Evolutionary conservation across 768 basidiomycete genomes (phyloP), one percentile per base, ranked within the genome.

Genomic region (Ephemerocybe angulata): DNA sequence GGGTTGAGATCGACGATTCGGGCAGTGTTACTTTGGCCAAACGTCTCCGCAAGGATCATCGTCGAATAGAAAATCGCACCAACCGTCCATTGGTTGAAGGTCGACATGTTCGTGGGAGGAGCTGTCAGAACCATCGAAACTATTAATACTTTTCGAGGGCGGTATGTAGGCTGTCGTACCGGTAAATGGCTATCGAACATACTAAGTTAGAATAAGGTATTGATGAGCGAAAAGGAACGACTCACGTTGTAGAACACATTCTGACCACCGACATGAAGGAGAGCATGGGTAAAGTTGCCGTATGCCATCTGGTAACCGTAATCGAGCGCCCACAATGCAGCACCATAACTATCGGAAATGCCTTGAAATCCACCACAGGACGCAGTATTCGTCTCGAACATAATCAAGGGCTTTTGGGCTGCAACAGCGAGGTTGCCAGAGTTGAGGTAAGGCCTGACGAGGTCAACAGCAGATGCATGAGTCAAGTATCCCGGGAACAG

Each of bases 21-120:
- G 0, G 84, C 79, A 0, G 62, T 66, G 65, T 86, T 86, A 11
- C 80, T 79, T 17, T 79, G 67, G 21, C 87, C 87, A 24, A 92
- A 71, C 2, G 77, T 75, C 66, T 93, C 90, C 1, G 88, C 84
- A 55, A 87, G 72, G 57, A 82, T 77, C 6, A 93, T 72, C 3
- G 85, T 78, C 1, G 88, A 78, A 67, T 92, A 93, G 71, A 88
- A 91, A 46, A 87, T 73, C 0, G 89, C 82, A 0, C 87, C 88
- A 43, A 90, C 73, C 0, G 87, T 87, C 89, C 88, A 93, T 70
- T 86, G 72, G 53, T 78, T 78, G 70, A 77, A 83, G 1, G 73
- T 64, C 5, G 83, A 79, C 55, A 85, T 76, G 60, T 86, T 83
- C 43, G 75, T 82, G 58, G 76, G 81, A 61, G 72, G 83, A 56